Percentiles rank a stretch among this genome's conserved stretches.
phyloP scores from a whole-genome alignment of 768 basidiomycete species.

The Tylopilus vinaceipallidus region DNA sequence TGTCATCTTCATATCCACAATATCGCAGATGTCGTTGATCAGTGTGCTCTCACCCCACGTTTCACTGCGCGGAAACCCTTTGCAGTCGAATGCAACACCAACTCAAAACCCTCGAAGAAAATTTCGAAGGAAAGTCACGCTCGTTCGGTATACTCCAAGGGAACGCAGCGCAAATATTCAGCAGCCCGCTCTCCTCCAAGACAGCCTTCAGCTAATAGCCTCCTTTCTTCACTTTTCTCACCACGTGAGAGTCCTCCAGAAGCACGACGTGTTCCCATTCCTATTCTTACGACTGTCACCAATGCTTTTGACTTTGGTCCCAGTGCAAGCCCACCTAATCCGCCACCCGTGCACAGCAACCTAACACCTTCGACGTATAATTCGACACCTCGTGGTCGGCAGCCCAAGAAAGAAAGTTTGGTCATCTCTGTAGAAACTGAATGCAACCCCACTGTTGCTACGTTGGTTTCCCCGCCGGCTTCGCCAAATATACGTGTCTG shows the following conservation, averaged over 20 bases:
- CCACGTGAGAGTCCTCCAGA: constrained; percentile 4
- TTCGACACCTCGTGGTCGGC: constrained; percentile 19
- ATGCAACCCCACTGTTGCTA: constrained; percentile 15
- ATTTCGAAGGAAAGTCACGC: constrained; percentile 7
- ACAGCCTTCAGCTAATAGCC: constrained; percentile 16
- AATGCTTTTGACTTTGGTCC: constrained; percentile 6
- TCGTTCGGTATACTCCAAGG: constrained; percentile 20
- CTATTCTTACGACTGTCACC: constrained; percentile 15
- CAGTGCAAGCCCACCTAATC: not conserved
- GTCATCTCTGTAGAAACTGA: not conserved
- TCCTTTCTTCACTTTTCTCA: constrained; percentile 17
- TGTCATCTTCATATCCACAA: constrained; percentile 59
- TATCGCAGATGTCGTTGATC: constrained; percentile 35
- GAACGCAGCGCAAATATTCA: not conserved
- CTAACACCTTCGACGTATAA: not conserved
- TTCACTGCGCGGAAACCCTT: not conserved
- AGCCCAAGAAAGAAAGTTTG: constrained; percentile 10
- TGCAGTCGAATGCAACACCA: not conserved
- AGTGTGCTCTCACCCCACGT: not conserved
- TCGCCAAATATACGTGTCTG: constrained; percentile 10
- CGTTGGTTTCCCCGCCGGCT: constrained; percentile 26
- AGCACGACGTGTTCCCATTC: constrained; percentile 4
- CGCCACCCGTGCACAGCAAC: not conserved
- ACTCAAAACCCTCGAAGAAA: constrained; percentile 3
- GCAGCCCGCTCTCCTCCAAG: constrained; percentile 3